Evolutionary conservation across 2,329 filamentous ascomycete species (phyloP).

Genomic region (Dactylellina sp.): DNA sequence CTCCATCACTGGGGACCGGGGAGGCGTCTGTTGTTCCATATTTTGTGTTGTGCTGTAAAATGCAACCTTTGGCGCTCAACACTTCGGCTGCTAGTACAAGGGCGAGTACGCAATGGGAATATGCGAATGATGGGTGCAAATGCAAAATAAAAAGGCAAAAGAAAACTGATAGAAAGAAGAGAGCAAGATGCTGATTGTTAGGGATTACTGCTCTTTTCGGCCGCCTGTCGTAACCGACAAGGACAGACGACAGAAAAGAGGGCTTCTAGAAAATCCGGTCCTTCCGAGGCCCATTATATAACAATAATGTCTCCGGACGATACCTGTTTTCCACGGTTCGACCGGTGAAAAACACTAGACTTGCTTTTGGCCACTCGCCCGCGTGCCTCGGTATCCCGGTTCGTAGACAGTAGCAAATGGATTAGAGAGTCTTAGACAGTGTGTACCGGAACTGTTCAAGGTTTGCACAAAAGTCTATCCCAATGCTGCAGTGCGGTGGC

Average conservation of each 20-base stretch:
- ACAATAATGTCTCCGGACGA: conserved; percentile 16
- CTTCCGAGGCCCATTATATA: conserved; percentile 50
- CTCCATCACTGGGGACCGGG: conserved; percentile 37
- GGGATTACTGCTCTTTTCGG: conserved; percentile 33
- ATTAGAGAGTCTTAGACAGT: conserved; percentile 37
- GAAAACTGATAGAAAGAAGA: conserved; percentile 16
- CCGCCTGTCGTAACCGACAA: conserved; percentile 54
- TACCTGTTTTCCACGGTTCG: conserved; percentile 34
- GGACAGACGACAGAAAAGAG: conserved; percentile 49
- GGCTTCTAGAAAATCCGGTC: conserved; percentile 22
- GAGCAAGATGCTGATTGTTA: conserved; percentile 1
- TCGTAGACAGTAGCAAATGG: neutral
- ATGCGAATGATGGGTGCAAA: conserved; percentile 6
- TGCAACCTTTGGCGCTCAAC: conserved; percentile 21
- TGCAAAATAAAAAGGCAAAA: conserved; percentile 2
- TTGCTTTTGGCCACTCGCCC: conserved; percentile 15
- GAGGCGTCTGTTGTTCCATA: conserved; percentile 51
- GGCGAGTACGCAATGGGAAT: conserved; percentile 12
- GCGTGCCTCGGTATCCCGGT: conserved; percentile 30
- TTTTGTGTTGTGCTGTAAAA: conserved; percentile 43
- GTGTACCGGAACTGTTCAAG: no score
- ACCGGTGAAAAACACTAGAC: conserved; percentile 9
- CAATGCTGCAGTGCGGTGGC: conserved; percentile 19
- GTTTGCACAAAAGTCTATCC: no score
- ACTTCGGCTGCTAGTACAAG: neutral